These are phyloP conservation scores for Starmerella bombicola DNA, from an alignment of 805 yeast genomes.

Conservation along the genomic window DNA sequence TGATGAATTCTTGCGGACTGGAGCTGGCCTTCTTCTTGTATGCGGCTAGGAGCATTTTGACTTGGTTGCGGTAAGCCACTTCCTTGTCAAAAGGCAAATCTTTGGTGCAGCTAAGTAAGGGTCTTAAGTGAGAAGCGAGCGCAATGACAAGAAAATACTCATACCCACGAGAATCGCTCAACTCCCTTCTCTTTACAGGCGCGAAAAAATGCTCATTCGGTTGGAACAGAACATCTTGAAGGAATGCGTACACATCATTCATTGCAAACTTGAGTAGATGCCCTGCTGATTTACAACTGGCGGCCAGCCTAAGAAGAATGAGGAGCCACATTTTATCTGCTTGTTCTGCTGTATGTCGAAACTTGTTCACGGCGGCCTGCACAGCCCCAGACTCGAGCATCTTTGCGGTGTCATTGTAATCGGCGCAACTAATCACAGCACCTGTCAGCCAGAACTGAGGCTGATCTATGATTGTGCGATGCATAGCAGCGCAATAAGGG, in stretches of 20 bases:
- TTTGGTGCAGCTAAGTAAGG: not conserved
- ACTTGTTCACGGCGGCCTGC: not conserved
- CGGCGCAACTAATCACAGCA: slow-evolving; percentile 5
- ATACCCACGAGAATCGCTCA: not conserved
- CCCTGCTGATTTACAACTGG: slow-evolving; percentile 1
- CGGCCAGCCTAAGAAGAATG: slow-evolving; percentile 18
- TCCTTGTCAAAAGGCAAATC: not conserved
- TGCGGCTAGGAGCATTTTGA: not conserved
- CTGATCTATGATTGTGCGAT: not conserved
- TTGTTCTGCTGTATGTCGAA: slow-evolving; percentile 4
- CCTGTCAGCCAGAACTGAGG: slow-evolving; percentile 3
- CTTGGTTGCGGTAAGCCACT: not conserved
- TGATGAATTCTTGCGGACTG: not conserved
- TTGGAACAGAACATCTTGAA: not conserved
- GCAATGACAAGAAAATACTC: not conserved
- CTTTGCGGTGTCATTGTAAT: not conserved
- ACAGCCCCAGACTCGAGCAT: slow-evolving; percentile 4
- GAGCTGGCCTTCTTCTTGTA: not conserved
- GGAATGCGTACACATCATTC: not conserved
- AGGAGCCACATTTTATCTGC: slow-evolving; percentile 24
- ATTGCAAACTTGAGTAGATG: not conserved
- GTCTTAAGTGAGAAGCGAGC: not conserved
- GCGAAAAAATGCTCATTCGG: not conserved
- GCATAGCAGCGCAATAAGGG: not conserved
- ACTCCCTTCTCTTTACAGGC: not conserved